Evolutionary conservation across 352 stramenopile species (phyloP).

Genomic region (Phytopythium chamaehyphon): DNA sequence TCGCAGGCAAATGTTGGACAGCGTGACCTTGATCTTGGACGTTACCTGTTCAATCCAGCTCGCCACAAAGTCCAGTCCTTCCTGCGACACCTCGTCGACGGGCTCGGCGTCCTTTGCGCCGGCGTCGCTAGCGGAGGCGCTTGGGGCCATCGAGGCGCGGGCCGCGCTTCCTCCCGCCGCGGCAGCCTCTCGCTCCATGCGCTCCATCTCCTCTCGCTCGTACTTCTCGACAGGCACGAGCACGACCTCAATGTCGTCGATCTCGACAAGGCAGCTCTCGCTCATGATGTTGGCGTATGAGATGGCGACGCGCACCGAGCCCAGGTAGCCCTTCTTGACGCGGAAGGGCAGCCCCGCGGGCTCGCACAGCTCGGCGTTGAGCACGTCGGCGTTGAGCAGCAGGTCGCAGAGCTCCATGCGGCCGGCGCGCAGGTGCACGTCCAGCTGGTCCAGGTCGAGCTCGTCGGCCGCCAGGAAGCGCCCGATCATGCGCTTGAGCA

Average conservation of each 20-base stretch:
- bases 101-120: conserved; percentile 24
- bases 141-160: not conserved
- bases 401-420: conserved; percentile 80
- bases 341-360: conserved; percentile 69
- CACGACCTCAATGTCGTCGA: conserved; percentile 87
- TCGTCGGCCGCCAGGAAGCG: conserved; percentile 81
- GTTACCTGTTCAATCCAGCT: conserved; percentile 89
- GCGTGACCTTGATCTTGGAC: conserved; percentile 87
- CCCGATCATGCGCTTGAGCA: conserved; percentile 87
- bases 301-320: conserved; percentile 78
- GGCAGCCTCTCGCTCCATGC: conserved; percentile 7
- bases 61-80: conserved; percentile 88
- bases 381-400: conserved; percentile 67
- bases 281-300: conserved; percentile 88
- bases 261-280: conserved; percentile 83
- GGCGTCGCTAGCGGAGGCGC: not conserved
- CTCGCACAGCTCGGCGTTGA: conserved; percentile 78
- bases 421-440: conserved; percentile 78
- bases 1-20: conserved; percentile 82
- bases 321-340: conserved; percentile 84
- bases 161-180: not conserved
- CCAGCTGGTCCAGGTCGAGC: conserved; percentile 82
- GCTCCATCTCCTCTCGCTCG: conserved; percentile 5
- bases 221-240: conserved; percentile 49
- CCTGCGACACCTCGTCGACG: conserved; percentile 77